Evolutionary conservation across 306 rosid genomes (phyloP), one percentile per base, ranked within the genome.

Genomic region (Fragaria iinumae): DNA sequence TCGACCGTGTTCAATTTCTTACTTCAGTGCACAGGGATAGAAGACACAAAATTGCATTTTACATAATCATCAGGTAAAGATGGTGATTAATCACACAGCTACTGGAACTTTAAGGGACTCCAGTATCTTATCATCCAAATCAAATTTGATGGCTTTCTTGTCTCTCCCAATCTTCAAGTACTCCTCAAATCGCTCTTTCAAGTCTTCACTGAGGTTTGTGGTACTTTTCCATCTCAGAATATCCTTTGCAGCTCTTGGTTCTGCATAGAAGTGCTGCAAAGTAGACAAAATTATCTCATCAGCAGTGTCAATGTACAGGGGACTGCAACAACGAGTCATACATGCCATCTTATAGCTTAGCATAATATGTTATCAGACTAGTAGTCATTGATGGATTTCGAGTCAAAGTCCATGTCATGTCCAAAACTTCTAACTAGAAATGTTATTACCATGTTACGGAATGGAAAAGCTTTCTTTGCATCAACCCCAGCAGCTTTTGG

Each of bases 381-480:
- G 47, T 8, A 8, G 70, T 66, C 16, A 18, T 20, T 6, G 44
- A 32, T 63, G 39, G 5, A 63, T 14, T 63, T 2, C 32, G 43
- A 29, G 68, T 16, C 39, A 1, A 34, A 38, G 8, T 38, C 39
- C 6, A 65, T 65, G 70, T 17, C 9, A n/a, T 67, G 23, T 41
- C 34, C 36, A 11, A 67, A 67, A 67, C 72, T n/a, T 43, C 20
- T 67, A 16, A 66, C 21, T 63, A 45, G 45, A 41, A 67, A 16
- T 36, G 76, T 76, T 34, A 8, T 38, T 91, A 95, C 98, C 91
- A 72, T 53, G 81, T 75, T 89, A 53, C 97, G 91, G 84, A 92
- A 95, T 65, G 98, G 97, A 86, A 95, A 95, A 48, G 98, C 97
- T 81, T 95, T 95, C 91, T 84, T 95, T 69, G 92, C 96, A 76